These are phyloP conservation scores for Nidularia pulvinata DNA, from an alignment of 768 basidiomycete species.

Conservation along the genomic window DNA sequence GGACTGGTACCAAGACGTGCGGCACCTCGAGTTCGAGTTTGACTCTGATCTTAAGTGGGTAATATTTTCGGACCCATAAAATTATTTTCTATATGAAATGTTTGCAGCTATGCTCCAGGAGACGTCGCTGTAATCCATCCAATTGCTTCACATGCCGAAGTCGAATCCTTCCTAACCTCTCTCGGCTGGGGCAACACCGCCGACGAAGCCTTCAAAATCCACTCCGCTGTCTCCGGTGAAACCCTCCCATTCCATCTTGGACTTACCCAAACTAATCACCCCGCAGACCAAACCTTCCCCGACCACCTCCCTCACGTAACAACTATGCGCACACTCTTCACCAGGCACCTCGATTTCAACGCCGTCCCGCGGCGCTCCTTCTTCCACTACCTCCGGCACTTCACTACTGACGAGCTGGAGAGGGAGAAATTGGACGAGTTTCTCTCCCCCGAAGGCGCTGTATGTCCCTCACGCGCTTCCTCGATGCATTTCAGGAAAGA, in stretches of 20 bases:
- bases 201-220: slow-evolving; percentile 46
- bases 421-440: slow-evolving; percentile 87
- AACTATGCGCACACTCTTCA: slow-evolving; percentile 74
- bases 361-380: slow-evolving; percentile 85
- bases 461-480: slow-evolving; percentile 20
- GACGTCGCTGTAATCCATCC: slow-evolving; percentile 87
- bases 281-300: slow-evolving; percentile 66
- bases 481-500: not conserved
- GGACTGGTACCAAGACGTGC: slow-evolving; percentile 94
- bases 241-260: not conserved
- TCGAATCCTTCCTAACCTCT: slow-evolving; percentile 62
- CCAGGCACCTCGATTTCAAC: slow-evolving; percentile 79
- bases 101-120: slow-evolving; percentile 71
- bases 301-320: slow-evolving; percentile 54
- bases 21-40: slow-evolving; percentile 81
- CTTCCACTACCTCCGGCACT: slow-evolving; percentile 79
- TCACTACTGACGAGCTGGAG: slow-evolving; percentile 77
- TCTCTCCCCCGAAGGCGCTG: slow-evolving; percentile 67
- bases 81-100: not conserved
- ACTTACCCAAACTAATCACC: not conserved
- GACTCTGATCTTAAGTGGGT: slow-evolving; percentile 61
- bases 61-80: not conserved
- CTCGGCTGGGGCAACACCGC: slow-evolving; percentile 67
- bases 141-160: slow-evolving; percentile 53
- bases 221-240: slow-evolving; percentile 31